These are phyloP conservation scores for Diutina rugosa DNA, from an alignment of 1,139 yeast species.

Conservation along the genomic window DNA sequence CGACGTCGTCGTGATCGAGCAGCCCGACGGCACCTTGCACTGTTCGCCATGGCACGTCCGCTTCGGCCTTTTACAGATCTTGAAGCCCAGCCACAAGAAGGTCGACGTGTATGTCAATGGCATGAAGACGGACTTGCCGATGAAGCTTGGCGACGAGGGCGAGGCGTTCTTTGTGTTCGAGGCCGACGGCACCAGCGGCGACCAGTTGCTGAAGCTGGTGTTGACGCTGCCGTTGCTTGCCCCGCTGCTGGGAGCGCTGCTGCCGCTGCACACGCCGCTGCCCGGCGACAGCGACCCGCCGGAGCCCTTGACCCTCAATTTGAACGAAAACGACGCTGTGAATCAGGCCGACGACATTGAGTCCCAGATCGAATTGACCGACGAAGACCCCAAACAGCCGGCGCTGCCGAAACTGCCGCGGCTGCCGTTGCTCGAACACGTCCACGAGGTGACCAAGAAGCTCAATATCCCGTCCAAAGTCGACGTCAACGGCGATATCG, in stretches of 20 bases:
- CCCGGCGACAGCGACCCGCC: conserved; percentile 10
- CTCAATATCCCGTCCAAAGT: conserved; percentile 82
- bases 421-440: conserved; percentile 43
- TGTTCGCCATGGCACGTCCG: conserved; percentile 97
- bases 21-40: conserved; percentile 65
- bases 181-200: conserved; percentile 41
- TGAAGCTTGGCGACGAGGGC: conserved; percentile 96
- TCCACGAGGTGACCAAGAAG: conserved; percentile 54
- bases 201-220: conserved; percentile 57
- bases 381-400: conserved; percentile 7
- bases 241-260: conserved; percentile 4
- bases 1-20: conserved; percentile 94
- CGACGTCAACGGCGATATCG: conserved; percentile 82
- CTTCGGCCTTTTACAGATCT: conserved; percentile 84
- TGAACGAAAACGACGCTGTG: not conserved
- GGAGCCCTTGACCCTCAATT: conserved; percentile 13
- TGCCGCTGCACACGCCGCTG: not conserved
- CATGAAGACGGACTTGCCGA: conserved; percentile 68
- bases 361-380: conserved; percentile 13
- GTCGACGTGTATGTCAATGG: conserved; percentile 84
- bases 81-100: conserved; percentile 93
- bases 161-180: conserved; percentile 97
- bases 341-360: conserved; percentile 12
- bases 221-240: conserved; percentile 89
- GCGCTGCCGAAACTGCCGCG: not conserved